A percentile compares a stretch with the other conserved stretches of the same genome.
Conservation (phyloP, 371 early-diverging fungal genomes). For the Entomophthora muscae region DNA sequence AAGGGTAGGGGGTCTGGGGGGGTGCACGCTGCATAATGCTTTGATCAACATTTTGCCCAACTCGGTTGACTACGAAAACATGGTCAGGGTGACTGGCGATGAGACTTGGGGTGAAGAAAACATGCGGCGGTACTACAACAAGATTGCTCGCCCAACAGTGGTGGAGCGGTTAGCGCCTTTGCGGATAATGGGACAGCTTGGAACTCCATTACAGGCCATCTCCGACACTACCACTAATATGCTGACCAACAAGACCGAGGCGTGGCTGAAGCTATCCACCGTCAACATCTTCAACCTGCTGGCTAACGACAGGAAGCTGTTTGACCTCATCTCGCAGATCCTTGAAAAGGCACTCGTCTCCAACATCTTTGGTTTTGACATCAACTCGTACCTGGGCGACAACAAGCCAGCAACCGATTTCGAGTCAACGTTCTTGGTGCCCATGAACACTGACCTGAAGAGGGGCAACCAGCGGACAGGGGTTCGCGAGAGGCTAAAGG, state of each 20-base stretch:
- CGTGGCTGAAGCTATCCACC: no score
- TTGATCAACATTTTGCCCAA: conserved; percentile 2
- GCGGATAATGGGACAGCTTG: not conserved
- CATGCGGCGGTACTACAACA: not conserved
- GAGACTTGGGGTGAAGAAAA: not conserved
- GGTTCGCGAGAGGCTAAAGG: not conserved
- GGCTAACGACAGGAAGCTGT: not conserved
- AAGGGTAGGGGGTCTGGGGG: no score
- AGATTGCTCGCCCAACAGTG: not conserved
- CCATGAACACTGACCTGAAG: not conserved
- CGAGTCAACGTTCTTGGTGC: no score
- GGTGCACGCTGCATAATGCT: conserved; percentile 1
- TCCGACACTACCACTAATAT: not conserved
- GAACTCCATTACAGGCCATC: not conserved
- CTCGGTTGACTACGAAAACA: not conserved
- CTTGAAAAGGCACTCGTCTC: not conserved
- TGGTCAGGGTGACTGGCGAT: conserved; percentile 1
- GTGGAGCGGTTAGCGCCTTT: not conserved
- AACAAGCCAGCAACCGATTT: not conserved
- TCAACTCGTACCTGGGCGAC: not conserved
- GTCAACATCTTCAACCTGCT: no score
- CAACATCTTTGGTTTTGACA: not conserved
- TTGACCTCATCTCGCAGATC: not conserved
- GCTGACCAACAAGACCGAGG: not conserved
- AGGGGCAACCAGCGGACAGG: not conserved